A percentile compares a stretch with the other conserved stretches of the same genome.
These are phyloP conservation scores for Chytriomyces confervae DNA, from an alignment of 192 early-diverging fungal species.

Conservation along the genomic window DNA sequence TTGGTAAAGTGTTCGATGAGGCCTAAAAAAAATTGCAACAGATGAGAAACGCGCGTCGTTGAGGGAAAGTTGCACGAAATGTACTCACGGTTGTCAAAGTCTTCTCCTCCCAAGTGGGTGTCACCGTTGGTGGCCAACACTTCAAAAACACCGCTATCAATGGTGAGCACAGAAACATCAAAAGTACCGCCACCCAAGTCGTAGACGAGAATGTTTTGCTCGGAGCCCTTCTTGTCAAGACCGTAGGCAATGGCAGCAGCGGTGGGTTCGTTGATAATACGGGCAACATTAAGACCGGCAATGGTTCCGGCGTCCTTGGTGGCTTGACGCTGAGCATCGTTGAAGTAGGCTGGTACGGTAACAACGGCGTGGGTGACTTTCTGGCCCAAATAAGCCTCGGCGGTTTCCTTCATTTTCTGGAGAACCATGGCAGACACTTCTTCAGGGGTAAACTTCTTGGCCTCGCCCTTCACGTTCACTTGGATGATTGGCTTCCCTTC, in stretches of 20 bases:
- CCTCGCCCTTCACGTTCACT: slow-evolving; percentile 70
- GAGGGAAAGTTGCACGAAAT: no score
- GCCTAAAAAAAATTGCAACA: no score
- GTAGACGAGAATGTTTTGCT: slow-evolving; percentile 92
- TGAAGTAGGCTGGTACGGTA: slow-evolving; percentile 97
- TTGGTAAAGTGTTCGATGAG: slow-evolving; percentile 79
- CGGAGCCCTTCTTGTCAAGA: slow-evolving; percentile 64
- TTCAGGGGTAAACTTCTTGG: slow-evolving; percentile 87
- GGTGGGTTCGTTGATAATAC: slow-evolving; percentile 93
- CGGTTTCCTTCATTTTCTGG: slow-evolving; percentile 82
- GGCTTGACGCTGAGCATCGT: slow-evolving; percentile 93
- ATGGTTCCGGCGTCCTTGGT: slow-evolving; percentile 89
- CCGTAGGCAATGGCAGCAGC: slow-evolving; percentile 96
- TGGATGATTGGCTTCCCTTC: slow-evolving; percentile 82
- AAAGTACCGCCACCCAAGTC: slow-evolving; percentile 98
- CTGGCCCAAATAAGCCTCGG: no score
- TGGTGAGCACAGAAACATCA: slow-evolving; percentile 95
- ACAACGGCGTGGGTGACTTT: slow-evolving; percentile 42
- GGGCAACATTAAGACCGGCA: slow-evolving; percentile 79
- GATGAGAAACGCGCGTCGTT: no score
- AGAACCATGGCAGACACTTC: slow-evolving; percentile 98
- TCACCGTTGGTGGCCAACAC: slow-evolving; percentile 96
- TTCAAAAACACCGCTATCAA: slow-evolving; percentile 97
- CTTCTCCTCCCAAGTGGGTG: slow-evolving; percentile 97
- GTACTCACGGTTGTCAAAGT: slow-evolving; percentile 86